These are phyloP conservation scores for Hypoxylon cercidicola DNA, from an alignment of 495 filamentous ascomycete species.

Conservation along the genomic window DNA sequence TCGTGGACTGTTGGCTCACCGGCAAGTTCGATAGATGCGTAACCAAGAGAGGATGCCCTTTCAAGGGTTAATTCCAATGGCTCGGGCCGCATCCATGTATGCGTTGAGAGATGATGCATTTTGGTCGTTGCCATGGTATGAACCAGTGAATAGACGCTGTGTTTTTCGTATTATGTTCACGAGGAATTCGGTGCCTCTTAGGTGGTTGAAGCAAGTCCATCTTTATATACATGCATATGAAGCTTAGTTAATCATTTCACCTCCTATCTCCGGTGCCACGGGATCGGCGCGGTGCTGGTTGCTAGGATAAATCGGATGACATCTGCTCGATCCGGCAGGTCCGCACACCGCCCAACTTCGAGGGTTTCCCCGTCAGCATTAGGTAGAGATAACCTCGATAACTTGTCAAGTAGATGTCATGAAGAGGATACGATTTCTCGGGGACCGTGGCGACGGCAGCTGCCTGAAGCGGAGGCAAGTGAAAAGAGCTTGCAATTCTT, in stretches of 20 bases:
- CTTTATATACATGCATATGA: neutral
- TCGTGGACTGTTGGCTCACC: constrained; percentile 42
- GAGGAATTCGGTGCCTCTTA: neutral
- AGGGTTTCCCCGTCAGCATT: constrained; percentile 6
- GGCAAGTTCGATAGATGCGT: constrained; percentile 46
- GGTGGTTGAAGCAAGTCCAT: neutral
- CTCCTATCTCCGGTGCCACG: too few species aligned
- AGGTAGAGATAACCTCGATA: neutral
- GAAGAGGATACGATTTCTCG: constrained; percentile 40
- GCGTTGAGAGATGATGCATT: constrained; percentile 49
- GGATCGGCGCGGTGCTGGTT: neutral
- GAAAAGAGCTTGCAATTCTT: constrained; percentile 37
- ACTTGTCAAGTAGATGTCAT: constrained; percentile 13
- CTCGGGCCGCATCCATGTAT: constrained; percentile 50
- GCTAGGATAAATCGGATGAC: neutral
- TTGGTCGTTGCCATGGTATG: constrained; percentile 2
- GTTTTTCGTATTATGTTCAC: neutral
- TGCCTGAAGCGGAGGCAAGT: constrained; percentile 37
- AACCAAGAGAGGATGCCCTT: constrained; percentile 41
- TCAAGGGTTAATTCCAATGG: constrained; percentile 41
- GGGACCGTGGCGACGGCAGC: constrained; percentile 26
- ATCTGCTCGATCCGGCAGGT: constrained; percentile 25
- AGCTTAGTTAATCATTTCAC: neutral
- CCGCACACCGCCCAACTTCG: constrained; percentile 25
- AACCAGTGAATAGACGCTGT: neutral